Evolutionary conservation across 2,329 filamentous ascomycete species (phyloP), one percentile per base, ranked within the genome.

Genomic region (Colletotrichum sp.): DNA sequence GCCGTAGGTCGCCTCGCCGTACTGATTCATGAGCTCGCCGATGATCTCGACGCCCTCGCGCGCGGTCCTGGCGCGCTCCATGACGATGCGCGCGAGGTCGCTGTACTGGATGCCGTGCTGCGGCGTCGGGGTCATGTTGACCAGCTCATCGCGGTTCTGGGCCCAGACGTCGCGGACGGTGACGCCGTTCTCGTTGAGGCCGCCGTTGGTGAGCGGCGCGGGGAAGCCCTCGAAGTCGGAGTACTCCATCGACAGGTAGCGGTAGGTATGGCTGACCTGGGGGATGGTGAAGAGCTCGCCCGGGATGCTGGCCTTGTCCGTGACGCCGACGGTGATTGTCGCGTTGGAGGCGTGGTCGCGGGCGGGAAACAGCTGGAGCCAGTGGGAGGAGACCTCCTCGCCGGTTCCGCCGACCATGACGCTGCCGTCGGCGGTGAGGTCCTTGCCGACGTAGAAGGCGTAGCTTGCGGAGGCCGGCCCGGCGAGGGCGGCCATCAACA

Each of bases 361-460:
- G 2, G 85, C 86, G 1, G 86, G 82, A 63, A 88, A 88, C 36
- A 88, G 80, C 71, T 88, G 84, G 28, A 88, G 84, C 85, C 86
- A 88, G 74, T 88, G 86, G 10, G 84, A 86, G 0, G 86, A 88
- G 0, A 88, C 86, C 77, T 88, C 86, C 75, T 89, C 87, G 60
- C 86, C 87, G 6, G 86, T 88, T 26, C 87, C 86, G 75, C 86
- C 86, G 24, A 88, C 80, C 59, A 88, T 81, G 30, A 88, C 85
- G 44, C 83, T 84, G 34, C 85, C 85, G 75, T 85, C 83, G 16
- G 82, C 80, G 0, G 87, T 88, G 75, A 88, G 84, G 52, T 84
- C 82, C 75, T 87, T 87, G 75, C 87, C 87, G 22, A 88, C 85
- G 68, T 88, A 88, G 79, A 88, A 88, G 16, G 85, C 86, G 79